A percentile compares a stretch with the other conserved stretches of the same genome.
Evolutionary conservation across 2,329 filamentous ascomycete species (phyloP).

Genomic region (Fusarium tricinctum): DNA sequence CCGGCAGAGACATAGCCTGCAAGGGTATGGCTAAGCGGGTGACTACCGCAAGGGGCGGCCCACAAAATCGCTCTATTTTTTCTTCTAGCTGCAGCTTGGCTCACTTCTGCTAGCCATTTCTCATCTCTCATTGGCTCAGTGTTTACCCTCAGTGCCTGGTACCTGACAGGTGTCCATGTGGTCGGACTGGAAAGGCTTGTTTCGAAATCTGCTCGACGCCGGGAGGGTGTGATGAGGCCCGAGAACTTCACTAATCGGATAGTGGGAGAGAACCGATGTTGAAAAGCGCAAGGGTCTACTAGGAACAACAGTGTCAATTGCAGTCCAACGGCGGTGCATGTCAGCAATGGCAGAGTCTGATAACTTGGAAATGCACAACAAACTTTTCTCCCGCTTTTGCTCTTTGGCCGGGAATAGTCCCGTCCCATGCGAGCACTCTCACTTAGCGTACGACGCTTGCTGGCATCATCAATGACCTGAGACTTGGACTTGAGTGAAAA

Average conservation of each 20-base stretch:
- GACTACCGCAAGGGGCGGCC: conserved; percentile 29
- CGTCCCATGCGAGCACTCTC: conserved; percentile 33
- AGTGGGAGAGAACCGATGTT: conserved; percentile 14
- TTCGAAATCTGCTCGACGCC: conserved; percentile 35
- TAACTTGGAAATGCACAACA: no score
- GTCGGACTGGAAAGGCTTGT: conserved; percentile 56
- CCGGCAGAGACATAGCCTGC: conserved; percentile 14
- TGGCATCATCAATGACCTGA: conserved; percentile 26
- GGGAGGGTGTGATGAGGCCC: conserved; percentile 26
- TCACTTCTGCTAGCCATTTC: conserved; percentile 19
- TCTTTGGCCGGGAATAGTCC: conserved; percentile 15
- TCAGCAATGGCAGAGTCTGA: no score
- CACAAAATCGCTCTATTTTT: conserved; percentile 46
- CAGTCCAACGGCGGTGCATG: conserved; percentile 6
- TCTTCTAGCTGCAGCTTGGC: conserved; percentile 46
- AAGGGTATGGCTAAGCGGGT: conserved; percentile 31
- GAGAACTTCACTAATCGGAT: neutral
- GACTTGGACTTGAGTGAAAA: conserved; percentile 32
- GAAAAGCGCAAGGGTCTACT: no score
- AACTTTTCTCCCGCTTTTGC: no score
- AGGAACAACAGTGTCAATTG: conserved; percentile 8
- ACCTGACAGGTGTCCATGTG: conserved; percentile 60
- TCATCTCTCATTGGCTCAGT: conserved; percentile 51
- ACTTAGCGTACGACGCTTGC: conserved; percentile 33
- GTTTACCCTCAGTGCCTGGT: conserved; percentile 55